Percentiles rank a stretch among this genome's conserved stretches.
phyloP scores from a whole-genome alignment of 176 grass and related monocot species.

The Leersia perrieri region DNA sequence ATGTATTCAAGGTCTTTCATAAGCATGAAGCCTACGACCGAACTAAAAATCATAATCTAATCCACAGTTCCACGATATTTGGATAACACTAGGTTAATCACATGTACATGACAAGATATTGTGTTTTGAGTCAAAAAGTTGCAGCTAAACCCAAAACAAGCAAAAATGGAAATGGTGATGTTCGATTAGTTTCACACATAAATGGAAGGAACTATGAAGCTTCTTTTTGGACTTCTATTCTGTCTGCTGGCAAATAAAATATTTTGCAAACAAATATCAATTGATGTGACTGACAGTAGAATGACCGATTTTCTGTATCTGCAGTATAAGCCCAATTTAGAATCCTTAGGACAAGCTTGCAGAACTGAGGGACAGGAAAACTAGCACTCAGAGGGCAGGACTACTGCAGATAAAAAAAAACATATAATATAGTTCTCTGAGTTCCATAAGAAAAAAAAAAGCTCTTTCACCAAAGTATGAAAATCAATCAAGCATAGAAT shows the following conservation, averaged over 20 bases:
- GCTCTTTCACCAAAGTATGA: neutral
- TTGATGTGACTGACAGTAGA: neutral
- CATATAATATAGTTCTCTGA: too few relatives aligned
- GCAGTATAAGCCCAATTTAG: neutral
- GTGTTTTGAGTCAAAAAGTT: neutral
- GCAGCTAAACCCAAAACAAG: neutral
- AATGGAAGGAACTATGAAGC: slow-evolving; percentile 6
- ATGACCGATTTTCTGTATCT: neutral
- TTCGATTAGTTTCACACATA: slow-evolving; percentile 21
- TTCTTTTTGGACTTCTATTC: neutral
- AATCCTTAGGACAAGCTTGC: neutral
- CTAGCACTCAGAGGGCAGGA: neutral
- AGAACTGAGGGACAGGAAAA: neutral
- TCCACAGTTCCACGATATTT: neutral
- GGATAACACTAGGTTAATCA: neutral
- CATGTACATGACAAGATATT: slow-evolving; percentile 1
- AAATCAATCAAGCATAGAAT: slow-evolving; percentile 1
- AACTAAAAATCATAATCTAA: neutral
- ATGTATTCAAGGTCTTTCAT: neutral
- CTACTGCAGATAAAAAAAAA: neutral
- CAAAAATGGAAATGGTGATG: neutral
- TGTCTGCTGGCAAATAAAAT: slow-evolving; percentile 2
- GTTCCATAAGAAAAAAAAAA: slow-evolving; percentile 4
- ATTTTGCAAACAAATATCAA: neutral
- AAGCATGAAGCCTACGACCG: neutral